Evolutionary conservation across 1,284 basidiomycete species (phyloP).

Genomic region (Phylloporus sp.): DNA sequence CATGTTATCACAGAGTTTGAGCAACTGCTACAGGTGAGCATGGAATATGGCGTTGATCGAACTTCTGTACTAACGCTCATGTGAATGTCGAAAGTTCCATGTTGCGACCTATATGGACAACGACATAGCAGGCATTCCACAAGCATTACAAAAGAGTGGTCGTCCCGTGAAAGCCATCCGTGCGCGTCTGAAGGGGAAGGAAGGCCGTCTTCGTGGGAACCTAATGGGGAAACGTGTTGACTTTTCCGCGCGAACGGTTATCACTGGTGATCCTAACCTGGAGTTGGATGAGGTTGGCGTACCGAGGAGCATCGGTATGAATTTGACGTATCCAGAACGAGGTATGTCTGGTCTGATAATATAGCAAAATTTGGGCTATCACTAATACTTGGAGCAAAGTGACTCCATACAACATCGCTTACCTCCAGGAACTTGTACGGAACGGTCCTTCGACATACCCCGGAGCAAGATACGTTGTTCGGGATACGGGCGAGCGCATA

Average conservation of each 20-base stretch:
- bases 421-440: constrained; percentile 95
- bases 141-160: constrained; percentile 97
- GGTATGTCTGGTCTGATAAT: constrained; percentile 56
- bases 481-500: constrained; percentile 97
- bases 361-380: background rate
- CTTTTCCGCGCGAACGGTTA: constrained; percentile 98
- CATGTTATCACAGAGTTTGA: constrained; percentile 98
- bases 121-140: constrained; percentile 97
- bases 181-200: constrained; percentile 97
- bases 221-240: constrained; percentile 99
- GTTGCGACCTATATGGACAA: constrained; percentile 99
- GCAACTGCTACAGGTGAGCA: constrained; percentile 85
- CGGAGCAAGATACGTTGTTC: constrained; percentile 96
- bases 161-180: constrained; percentile 98
- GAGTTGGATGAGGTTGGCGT: constrained; percentile 98
- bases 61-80: constrained; percentile 14
- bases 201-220: constrained; percentile 97
- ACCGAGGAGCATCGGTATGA: constrained; percentile 97
- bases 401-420: constrained; percentile 96
- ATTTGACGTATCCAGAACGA: constrained; percentile 96
- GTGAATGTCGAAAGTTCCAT: constrained; percentile 68
- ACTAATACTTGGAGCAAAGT: constrained; percentile 57
- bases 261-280: constrained; percentile 98
- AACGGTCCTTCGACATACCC: constrained; percentile 97
- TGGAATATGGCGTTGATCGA: constrained; percentile 17